These are phyloP conservation scores for Henckelia pumila DNA, from an alignment of 257 asterid species.

Conservation along the genomic window DNA sequence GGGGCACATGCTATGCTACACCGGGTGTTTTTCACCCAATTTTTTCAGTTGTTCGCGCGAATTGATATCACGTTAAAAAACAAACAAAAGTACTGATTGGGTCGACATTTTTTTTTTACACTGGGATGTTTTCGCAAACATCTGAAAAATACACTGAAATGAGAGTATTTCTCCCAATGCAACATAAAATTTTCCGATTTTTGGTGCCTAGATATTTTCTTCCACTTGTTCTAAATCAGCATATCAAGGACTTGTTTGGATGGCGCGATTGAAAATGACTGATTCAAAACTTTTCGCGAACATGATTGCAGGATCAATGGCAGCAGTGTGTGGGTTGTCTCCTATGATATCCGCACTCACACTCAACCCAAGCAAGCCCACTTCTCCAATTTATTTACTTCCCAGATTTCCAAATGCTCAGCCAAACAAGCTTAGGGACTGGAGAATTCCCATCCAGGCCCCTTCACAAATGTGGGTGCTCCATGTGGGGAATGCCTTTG, in stretches of 20 bases:
- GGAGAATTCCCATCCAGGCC: conserved; percentile 91
- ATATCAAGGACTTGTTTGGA: background rate
- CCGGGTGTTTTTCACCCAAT: too few species aligned
- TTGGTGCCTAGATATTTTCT: too few species aligned
- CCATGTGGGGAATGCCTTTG: conserved; percentile 87
- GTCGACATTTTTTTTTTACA: too few species aligned
- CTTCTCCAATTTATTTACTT: conserved; percentile 81
- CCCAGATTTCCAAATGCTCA: conserved; percentile 48
- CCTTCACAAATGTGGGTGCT: conserved; percentile 92
- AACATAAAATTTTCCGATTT: too few species aligned
- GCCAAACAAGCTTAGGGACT: conserved; percentile 43
- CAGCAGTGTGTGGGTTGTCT: conserved; percentile 85
- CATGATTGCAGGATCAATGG: conserved; percentile 65
- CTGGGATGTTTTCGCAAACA: too few species aligned
- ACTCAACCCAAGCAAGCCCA: conserved; percentile 80
- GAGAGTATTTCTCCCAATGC: too few species aligned
- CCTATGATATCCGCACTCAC: conserved; percentile 93
- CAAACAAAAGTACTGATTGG: too few species aligned
- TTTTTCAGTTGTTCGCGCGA: too few species aligned
- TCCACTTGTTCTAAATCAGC: background rate
- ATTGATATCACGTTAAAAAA: too few species aligned
- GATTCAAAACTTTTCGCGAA: background rate
- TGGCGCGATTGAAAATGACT: background rate
- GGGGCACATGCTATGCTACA: too few species aligned
- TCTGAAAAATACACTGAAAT: too few species aligned